Evolutionary conservation across 257 asterid genomes (phyloP), one percentile per base, ranked within the genome.

Genomic region (Primulina eburnea): DNA sequence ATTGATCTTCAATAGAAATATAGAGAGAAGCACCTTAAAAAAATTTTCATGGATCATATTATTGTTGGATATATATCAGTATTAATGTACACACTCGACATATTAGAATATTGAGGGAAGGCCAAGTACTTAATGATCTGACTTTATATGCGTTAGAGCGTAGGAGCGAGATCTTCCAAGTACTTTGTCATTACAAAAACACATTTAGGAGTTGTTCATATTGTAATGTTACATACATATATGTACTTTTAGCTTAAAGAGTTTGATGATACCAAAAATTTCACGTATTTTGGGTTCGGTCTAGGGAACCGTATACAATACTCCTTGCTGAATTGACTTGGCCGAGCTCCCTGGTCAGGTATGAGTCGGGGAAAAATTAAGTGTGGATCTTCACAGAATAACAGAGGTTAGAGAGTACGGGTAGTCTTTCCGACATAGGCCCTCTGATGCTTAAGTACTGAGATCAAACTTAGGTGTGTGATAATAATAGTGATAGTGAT

Each of bases 41-140:
- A 8, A 7, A 30, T 67, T 59, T 30, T 16, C 29, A 34, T 63
- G 62, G 29, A 4, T 28, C 62, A 43, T 60, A 62, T 64, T 60
- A 16, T 50, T 50, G 8, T 50, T 50, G 57, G 61, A 40, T 34
- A 59, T 43, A 7, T 33, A 38, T 33, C 37, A 33, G 37, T 60
- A 65, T 34, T 29, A 37, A 63, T 7, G 67, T 40, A 50, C 11
- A 64, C 12, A 53, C 38, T 62, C 37, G 30, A 67, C 43, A 69
- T 47, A 33, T 30, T 55, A 28, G 24, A 28, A 38, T 14, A 60
- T 58, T 34, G 24, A 34, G 50, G 29, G 60, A 67, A 64, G 85
- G 86, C 85, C 65, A 80, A 87, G 91, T 89, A 89, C 93, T 85
- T 76, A 69, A 50, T 76, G 83, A 82, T 85, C 91, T 85, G 85